Base-by-base conservation (phyloP, 495 filamentous ascomycete species). In the Lentithecium fluviatile region DNA sequence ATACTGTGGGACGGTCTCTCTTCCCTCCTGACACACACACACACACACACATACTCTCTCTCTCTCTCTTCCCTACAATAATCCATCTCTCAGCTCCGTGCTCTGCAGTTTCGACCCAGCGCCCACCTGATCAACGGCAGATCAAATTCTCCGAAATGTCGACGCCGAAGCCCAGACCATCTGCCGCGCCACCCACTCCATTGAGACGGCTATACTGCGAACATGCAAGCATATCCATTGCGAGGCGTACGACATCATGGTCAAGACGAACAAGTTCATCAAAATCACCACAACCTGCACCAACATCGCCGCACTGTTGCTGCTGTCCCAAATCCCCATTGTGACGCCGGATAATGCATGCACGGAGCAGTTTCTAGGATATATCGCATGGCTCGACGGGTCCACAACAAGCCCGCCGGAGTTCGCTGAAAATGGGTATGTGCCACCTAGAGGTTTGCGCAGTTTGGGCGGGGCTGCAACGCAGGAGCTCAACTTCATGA, bases 201-300 rank as follows among this genome's bases (percentile, higher is more conserved):
- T 60, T 25, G 50, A 54, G 12, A 60, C 50, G 2, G 17, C 37
- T 21, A 60, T 60, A 25, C 58, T 60, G 2, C 49, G 58, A 19
- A 60, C 58, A 1, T 32, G 49, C 58, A 60, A 60, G 47, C 38
- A 60, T 19, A 49, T 60, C 17, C 58, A 60, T 21, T 49, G 37
- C 40, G 38, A 60, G 51, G 58, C 58, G n/a, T 54, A 54, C 40
- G 49, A 60, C 47, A 25, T 60, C 50, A 60, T 60, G 58, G 49
- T 60, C 38, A 60, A 60, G 24, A 60, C 49, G 2, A 60, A 60
- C 42, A 37, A 45, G 17, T 54, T 53, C 23, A 29, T 60, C 6
- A 48, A 46, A n/a, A 26, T 60, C 25, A 36, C 38, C 12, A 48
- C 36, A 8, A 17, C 2, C 11, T n/a, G 32, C 23, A 32, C 53